Evolutionary conservation across 169 alveolate genomes (phyloP), one percentile per base, ranked within the genome.

Genomic region (Cryptosporidium canis): DNA sequence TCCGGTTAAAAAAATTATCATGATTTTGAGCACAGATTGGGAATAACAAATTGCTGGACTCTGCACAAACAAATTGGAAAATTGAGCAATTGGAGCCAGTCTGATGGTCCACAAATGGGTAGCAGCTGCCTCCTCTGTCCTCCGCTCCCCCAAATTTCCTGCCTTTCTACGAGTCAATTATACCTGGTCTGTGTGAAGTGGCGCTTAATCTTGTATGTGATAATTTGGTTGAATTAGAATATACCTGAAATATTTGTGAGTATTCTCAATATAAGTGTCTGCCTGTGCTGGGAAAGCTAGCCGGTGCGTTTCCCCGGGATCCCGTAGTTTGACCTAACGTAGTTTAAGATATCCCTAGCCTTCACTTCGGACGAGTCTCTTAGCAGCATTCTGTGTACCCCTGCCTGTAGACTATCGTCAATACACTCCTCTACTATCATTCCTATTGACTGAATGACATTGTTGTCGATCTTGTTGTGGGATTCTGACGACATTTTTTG

Each of bases 361-460:
- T 70, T 41, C n/a, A 70, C 64, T 11, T 48, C 84, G 33, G 41
- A 21, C 14, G 67, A 70, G 2, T 37, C 64, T 31, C 64, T 70
- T 6, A 29, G 24, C 18, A 70, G 33, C 33, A 58, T 47, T 47
- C 64, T 31, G 7, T 48, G 84, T n/a, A 58, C 84, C 8, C 67
- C 84, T 29, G 51, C 47, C 39, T 12, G 27, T 31, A 70, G 53
- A 11, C 67, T 47, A 21, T 16, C 35, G 47, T 70, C 84, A 47
- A 70, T 70, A 55, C 64, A 70, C 5, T 70, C 84, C 21, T 70
- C 84, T 16, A 70, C 47, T 24, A 70, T 55, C 68, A 70, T 48
- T 29, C 84, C 84, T 70, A 70, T 48, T 35, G 53, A 33, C 39
- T 47, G 53, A 48, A 35, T 51, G 14, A 70, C 84, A 9, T 55